Percentiles rank a stretch among this genome's conserved stretches.
phyloP scores from a whole-genome alignment of 2,329 filamentous ascomycete genomes.

The Penicillium expansum region DNA sequence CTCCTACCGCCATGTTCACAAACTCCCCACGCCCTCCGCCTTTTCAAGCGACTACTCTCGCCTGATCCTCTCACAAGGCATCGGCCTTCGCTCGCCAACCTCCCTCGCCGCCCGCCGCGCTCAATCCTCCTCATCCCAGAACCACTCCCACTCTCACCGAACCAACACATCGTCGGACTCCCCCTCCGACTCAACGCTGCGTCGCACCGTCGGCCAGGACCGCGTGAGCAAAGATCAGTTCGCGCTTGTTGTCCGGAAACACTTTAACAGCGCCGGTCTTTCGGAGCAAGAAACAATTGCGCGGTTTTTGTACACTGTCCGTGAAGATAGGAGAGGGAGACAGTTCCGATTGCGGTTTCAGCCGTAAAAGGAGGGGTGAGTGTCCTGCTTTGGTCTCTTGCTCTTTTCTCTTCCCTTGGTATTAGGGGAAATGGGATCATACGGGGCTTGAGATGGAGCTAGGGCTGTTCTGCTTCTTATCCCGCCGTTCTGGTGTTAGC shows the following conservation, averaged over 20 bases:
- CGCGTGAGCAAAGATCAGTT: conserved; percentile 44
- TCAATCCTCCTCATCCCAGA: conserved; percentile 9
- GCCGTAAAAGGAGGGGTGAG: conserved; percentile 27
- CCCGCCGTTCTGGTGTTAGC: not conserved
- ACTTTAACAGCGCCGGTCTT: conserved; percentile 48
- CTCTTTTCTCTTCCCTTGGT: not conserved
- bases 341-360: conserved; percentile 45
- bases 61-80: conserved; percentile 46
- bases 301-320: conserved; percentile 49
- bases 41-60: conserved; percentile 47
- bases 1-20: conserved; percentile 49
- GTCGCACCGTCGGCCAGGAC: conserved; percentile 36
- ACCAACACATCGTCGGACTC: conserved; percentile 7
- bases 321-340: conserved; percentile 43
- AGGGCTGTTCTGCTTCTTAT: not conserved
- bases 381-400: not conserved
- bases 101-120: conserved; percentile 41
- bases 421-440: no score
- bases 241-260: conserved; percentile 45
- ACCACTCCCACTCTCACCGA: conserved; percentile 9
- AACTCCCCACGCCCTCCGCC: conserved; percentile 44
- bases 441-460: not conserved
- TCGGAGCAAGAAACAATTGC: conserved; percentile 49
- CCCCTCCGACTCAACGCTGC: conserved; percentile 17
- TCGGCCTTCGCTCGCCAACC: conserved; percentile 47